phyloP scores from a whole-genome alignment of 1,284 basidiomycete genomes.

The Boletus calvinii region DNA sequence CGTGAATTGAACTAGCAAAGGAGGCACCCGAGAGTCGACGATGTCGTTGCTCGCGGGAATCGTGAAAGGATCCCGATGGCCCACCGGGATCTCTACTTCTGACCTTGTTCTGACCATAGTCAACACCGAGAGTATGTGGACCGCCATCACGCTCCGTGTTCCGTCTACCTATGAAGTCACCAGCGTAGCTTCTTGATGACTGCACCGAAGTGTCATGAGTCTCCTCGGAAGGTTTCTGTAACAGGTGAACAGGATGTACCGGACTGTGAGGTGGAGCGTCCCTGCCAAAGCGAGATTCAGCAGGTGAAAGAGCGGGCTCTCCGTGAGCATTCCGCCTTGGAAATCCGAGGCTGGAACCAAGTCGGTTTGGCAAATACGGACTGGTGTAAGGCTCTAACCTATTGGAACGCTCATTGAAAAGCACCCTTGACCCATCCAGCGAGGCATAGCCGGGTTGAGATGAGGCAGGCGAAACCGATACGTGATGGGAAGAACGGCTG shows the following conservation, averaged over 20 bases:
- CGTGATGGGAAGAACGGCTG: conserved; percentile 35
- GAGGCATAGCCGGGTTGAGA: conserved; percentile 48
- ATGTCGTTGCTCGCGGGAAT: conserved; percentile 29
- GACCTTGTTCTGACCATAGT: conserved; percentile 22
- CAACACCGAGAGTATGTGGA: conserved; percentile 11
- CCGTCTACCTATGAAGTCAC: conserved; percentile 22
- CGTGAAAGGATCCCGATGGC: conserved; percentile 17
- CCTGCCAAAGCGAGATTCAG: conserved; percentile 45
- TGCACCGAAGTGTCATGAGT: conserved; percentile 18
- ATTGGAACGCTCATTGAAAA: conserved; percentile 92
- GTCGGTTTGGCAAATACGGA: conserved; percentile 35
- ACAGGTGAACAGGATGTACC: conserved; percentile 43
- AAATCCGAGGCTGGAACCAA: conserved; percentile 33
- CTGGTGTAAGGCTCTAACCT: conserved; percentile 73
- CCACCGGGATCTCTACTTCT: conserved; percentile 21
- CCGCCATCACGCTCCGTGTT: conserved; percentile 21
- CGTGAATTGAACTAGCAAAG: conserved; percentile 29
- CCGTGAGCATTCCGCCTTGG: conserved; percentile 46
- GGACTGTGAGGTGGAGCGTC: conserved; percentile 46
- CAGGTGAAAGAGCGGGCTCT: conserved; percentile 42
- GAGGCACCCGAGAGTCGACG: conserved; percentile 29
- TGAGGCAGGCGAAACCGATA: conserved; percentile 35
- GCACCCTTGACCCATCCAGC: conserved; percentile 57
- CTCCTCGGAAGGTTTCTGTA: conserved; percentile 44
- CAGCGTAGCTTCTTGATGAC: conserved; percentile 19